Evolutionary conservation across 1,284 basidiomycete genomes (phyloP).

Genomic region (Naganishia sp.): DNA sequence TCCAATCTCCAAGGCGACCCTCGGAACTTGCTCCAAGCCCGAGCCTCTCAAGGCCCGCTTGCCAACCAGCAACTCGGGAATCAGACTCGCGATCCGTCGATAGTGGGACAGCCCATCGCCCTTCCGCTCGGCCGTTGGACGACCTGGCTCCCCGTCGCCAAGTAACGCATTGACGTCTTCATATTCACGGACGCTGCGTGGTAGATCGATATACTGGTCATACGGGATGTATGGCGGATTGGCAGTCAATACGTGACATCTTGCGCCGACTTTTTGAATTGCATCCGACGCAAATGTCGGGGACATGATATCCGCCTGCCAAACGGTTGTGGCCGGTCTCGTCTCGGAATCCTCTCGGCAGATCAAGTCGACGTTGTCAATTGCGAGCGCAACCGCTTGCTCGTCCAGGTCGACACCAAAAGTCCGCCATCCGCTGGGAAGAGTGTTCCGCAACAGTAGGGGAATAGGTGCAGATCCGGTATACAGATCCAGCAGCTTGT

Average conservation of each 20-base stretch:
- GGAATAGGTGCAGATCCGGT: slow-evolving; percentile 89
- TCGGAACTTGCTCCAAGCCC: slow-evolving; percentile 33
- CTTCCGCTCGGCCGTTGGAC: slow-evolving; percentile 2
- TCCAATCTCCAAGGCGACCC: slow-evolving; percentile 77
- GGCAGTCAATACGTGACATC: slow-evolving; percentile 75
- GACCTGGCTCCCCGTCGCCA: slow-evolving; percentile 60
- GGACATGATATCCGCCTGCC: slow-evolving; percentile 32
- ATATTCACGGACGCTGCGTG: slow-evolving; percentile 67
- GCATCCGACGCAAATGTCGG: slow-evolving; percentile 21
- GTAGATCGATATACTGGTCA: slow-evolving; percentile 65
- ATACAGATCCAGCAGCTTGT: slow-evolving; percentile 74
- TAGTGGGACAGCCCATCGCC: slow-evolving; percentile 72
- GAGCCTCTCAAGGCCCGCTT: slow-evolving; percentile 52
- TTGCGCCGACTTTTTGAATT: slow-evolving; percentile 18
- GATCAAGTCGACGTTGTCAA: slow-evolving; percentile 62
- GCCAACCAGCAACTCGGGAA: slow-evolving; percentile 57
- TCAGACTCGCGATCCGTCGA: slow-evolving; percentile 65
- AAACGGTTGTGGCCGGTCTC: slow-evolving; percentile 50
- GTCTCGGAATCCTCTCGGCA: slow-evolving; percentile 11
- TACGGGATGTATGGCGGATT: slow-evolving; percentile 91
- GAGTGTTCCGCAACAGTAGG: slow-evolving; percentile 69
- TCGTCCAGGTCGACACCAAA: slow-evolving; percentile 71
- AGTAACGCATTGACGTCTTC: slow-evolving; percentile 80
- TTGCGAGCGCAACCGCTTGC: slow-evolving; percentile 68
- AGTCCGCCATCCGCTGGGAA: slow-evolving; percentile 61